phyloP scores from a whole-genome alignment of 2,329 filamentous ascomycete species.

The Dactylellina drechsleri region DNA sequence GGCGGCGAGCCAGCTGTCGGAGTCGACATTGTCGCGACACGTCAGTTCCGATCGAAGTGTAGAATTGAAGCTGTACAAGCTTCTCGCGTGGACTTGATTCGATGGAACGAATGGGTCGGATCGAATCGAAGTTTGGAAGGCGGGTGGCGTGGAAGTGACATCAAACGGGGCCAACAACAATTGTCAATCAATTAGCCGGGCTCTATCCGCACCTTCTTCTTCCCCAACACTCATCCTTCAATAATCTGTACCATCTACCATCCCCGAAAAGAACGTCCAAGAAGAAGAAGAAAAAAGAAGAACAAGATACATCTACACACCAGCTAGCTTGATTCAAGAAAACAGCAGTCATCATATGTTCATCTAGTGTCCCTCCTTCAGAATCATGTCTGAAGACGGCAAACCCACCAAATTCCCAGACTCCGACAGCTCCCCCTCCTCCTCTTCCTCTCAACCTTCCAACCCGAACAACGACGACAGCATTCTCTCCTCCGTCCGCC shows the following conservation, averaged over 20 bases:
- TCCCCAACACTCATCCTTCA: too few species aligned
- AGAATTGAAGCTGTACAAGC: neutral
- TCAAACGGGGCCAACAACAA: conserved; percentile 10
- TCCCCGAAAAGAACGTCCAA: too few species aligned
- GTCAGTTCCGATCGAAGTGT: neutral
- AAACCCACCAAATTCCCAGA: conserved; percentile 43
- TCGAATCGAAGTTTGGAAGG: neutral
- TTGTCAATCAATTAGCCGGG: neutral
- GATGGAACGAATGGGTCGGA: too few species aligned
- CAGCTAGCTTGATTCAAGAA: too few species aligned
- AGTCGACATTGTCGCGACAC: conserved; percentile 37
- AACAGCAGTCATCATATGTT: too few species aligned
- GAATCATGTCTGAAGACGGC: conserved; percentile 49
- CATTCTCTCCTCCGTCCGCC: conserved; percentile 57
- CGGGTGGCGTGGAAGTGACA: conserved; percentile 20
- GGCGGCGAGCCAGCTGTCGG: conserved; percentile 46
- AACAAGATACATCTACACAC: too few species aligned
- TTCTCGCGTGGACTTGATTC: too few species aligned
- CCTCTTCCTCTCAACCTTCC: conserved; percentile 31
- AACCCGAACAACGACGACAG: conserved; percentile 50
- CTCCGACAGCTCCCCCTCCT: conserved; percentile 19
- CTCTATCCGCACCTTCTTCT: too few species aligned
- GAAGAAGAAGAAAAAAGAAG: too few species aligned
- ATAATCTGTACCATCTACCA: too few species aligned
- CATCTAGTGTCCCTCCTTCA: too few species aligned